phyloP scores from a whole-genome alignment of 495 filamentous ascomycete species.

The Penicillium chermesinum region DNA sequence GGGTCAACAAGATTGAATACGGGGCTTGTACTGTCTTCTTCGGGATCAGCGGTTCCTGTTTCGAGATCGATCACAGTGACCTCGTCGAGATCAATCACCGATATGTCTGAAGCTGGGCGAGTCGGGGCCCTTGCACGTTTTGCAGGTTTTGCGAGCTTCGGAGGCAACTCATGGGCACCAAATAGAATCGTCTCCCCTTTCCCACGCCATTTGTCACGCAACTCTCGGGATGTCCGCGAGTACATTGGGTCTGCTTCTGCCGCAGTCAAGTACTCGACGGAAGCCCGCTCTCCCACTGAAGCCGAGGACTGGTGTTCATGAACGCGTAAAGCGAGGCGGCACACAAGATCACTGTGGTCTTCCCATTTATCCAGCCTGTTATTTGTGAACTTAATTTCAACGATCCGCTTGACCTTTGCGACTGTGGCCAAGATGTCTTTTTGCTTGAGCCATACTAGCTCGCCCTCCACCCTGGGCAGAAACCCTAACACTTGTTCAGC shows the following conservation, averaged over 20 bases:
- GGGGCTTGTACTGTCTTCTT: too few relatives aligned
- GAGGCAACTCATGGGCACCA: slow-evolving; percentile 13
- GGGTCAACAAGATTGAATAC: slow-evolving; percentile 13
- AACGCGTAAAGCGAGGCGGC: neutral
- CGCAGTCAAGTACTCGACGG: slow-evolving; percentile 17
- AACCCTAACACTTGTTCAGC: neutral
- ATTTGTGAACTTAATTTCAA: neutral
- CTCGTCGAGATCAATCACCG: slow-evolving; percentile 14
- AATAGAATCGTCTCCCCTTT: slow-evolving; percentile 22
- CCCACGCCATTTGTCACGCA: slow-evolving; percentile 31
- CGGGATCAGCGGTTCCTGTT: too few relatives aligned
- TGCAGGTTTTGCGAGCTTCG: too few relatives aligned
- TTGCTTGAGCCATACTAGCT: neutral
- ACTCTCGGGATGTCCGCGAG: neutral
- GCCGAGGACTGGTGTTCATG: neutral
- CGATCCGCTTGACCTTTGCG: neutral
- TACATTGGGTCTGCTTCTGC: slow-evolving; percentile 21
- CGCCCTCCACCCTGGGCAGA: neutral
- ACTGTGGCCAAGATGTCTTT: neutral
- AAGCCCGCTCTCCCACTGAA: neutral
- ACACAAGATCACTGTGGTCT: neutral
- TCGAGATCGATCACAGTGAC: neutral
- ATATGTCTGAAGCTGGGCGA: neutral
- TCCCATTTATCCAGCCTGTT: neutral
- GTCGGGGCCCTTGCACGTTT: neutral